Evolutionary conservation across 495 filamentous ascomycete species (phyloP).

Genomic region (Aspergillus bridgeri): DNA sequence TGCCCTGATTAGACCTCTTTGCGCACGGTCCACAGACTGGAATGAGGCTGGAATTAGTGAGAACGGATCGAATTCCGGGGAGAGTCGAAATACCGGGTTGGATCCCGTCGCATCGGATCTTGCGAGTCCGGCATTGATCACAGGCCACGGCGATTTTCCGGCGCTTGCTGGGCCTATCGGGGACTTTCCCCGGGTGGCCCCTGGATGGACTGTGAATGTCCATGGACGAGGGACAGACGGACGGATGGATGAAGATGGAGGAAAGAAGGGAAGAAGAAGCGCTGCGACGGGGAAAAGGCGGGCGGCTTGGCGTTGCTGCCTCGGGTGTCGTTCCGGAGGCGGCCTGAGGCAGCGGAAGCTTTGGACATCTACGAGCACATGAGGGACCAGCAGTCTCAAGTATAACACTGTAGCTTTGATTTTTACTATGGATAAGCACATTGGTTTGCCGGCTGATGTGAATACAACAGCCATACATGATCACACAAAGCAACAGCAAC

Average conservation of each 20-base stretch:
- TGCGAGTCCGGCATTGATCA: constrained; percentile 36
- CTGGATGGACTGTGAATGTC: background rate
- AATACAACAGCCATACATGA: background rate
- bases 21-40: constrained; percentile 38
- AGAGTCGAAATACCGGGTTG: constrained; percentile 29
- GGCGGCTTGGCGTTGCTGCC: background rate
- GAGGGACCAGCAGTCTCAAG: background rate
- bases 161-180: constrained; percentile 20
- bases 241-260: background rate
- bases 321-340: background rate
- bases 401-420: too few species aligned
- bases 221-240: constrained; percentile 2
- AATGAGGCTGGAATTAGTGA: constrained; percentile 7
- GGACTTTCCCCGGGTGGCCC: background rate
- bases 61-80: constrained; percentile 19
- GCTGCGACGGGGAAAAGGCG: background rate
- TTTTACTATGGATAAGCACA: background rate
- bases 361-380: too few species aligned
- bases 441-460: background rate
- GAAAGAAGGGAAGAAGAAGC: background rate
- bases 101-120: constrained; percentile 37
- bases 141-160: constrained; percentile 38
- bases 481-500: background rate
- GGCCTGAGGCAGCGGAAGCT: constrained; percentile 2
- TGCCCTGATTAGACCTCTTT: constrained; percentile 18